Evolutionary conservation across 2,329 filamentous ascomycete genomes (phyloP), one percentile per base, ranked within the genome.

Genomic region (Fusarium clavum): DNA sequence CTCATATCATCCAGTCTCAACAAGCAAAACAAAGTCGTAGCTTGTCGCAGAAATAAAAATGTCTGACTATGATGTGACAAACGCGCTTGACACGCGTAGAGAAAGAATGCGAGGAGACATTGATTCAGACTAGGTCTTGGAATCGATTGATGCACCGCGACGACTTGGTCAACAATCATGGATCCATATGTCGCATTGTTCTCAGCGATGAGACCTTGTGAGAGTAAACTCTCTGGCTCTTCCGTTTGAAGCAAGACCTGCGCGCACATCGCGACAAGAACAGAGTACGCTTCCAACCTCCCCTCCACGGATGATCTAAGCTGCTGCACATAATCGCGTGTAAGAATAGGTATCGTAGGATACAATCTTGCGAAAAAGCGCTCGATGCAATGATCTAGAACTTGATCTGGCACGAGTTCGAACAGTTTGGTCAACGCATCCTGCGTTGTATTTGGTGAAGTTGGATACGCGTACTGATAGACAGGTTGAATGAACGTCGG

Each of bases 271-370:
- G 80, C 79, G 5, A 77, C 75, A 2, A 83, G 74, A 1, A 81
- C 76, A 38, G 79, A 78, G 27, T 79, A 76, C 0, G 79, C 77
- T 67, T 83, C 80, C 10, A 77, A 65, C 1, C 72, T 73, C 14
- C 63, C 4, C 67, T 74, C n/a, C 61, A 63, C 56, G 0, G 61
- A 29, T 1, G 61, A 55, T 40, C 74, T 76, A 20, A 82, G 74
- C 29, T 70, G 74, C 3, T 73, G 61, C 24, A 82, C 74, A 61
- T 82, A 83, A 11, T 78, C 76, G 11, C 72, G 72, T 0, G 81
- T 82, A 20, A 83, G 66, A 38, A 84, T 82, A 4, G 82, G 82
- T 18, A 84, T 83, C 2, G 82, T 84, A 1, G 81, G 81, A 44
- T 79, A 77, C 7, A 83, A 71, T 11, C 76, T 74, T 10, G 77